Conservation (phyloP, 148 eudicot genomes). For the Silene latifolia region DNA sequence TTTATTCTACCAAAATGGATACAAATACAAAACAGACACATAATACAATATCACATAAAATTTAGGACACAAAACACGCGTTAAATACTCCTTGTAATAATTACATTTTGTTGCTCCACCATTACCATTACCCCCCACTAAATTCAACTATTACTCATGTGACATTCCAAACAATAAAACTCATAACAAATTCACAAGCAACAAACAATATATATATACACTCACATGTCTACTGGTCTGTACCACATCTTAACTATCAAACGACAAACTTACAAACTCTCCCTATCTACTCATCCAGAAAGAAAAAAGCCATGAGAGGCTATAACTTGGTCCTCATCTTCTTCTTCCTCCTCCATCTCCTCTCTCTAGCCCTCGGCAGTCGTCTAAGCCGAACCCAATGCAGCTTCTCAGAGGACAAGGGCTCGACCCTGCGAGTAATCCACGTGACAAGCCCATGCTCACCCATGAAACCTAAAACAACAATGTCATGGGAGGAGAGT, state of each 20-base stretch:
- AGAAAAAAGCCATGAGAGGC: conserved; percentile 12
- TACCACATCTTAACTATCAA: background rate
- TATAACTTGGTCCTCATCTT: conserved; percentile 1
- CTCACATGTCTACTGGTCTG: background rate
- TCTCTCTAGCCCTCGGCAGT: conserved; percentile 18
- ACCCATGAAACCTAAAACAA: conserved; percentile 41
- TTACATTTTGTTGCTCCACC: too few species aligned
- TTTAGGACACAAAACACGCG: too few species aligned
- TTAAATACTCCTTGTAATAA: too few species aligned
- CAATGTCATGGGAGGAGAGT: conserved; percentile 62
- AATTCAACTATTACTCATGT: background rate
- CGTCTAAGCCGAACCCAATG: conserved; percentile 11
- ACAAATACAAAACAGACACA: too few species aligned
- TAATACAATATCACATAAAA: too few species aligned
- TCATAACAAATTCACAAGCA: background rate
- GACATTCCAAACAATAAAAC: background rate
- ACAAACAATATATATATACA: background rate
- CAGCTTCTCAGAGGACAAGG: conserved; percentile 26
- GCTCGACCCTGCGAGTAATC: conserved; percentile 51
- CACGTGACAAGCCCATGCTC: conserved; percentile 65
- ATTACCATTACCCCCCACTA: background rate
- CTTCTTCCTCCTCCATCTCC: conserved; percentile 24
- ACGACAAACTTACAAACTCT: background rate
- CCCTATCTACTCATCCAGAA: background rate
- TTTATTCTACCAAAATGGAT: too few species aligned